Evolutionary conservation across 495 filamentous ascomycete genomes (phyloP).

Genomic region (Parathielavia appendiculata): DNA sequence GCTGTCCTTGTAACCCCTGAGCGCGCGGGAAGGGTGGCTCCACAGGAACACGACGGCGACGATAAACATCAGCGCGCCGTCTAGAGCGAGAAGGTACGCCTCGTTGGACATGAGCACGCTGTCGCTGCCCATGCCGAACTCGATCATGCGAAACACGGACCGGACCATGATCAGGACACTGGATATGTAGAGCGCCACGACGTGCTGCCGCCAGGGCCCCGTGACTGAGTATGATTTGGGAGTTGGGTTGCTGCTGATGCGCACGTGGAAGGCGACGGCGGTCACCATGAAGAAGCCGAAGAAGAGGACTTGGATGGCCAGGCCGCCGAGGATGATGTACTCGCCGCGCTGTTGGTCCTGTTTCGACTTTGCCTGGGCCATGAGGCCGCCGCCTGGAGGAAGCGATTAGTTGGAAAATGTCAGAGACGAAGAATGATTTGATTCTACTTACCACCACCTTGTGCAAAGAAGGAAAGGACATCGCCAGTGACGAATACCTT

Average conservation of each 20-base stretch:
- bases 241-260: slow-evolving; percentile 16
- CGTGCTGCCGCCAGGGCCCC: slow-evolving; percentile 45
- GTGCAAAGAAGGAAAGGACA: slow-evolving; percentile 39
- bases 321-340: slow-evolving; percentile 42
- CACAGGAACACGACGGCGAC: slow-evolving; percentile 19
- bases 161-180: slow-evolving; percentile 57
- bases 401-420: not conserved
- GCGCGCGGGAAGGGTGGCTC: slow-evolving; percentile 21
- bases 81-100: slow-evolving; percentile 22
- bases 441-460: slow-evolving; percentile 25
- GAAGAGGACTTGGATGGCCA: slow-evolving; percentile 48
- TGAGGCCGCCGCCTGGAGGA: slow-evolving; percentile 25
- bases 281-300: slow-evolving; percentile 50
- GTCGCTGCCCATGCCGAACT: slow-evolving; percentile 42
- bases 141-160: slow-evolving; percentile 56
- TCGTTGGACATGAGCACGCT: slow-evolving; percentile 17
- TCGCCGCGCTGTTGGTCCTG: slow-evolving; percentile 33
- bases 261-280: slow-evolving; percentile 38
- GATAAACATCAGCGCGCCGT: slow-evolving; percentile 21
- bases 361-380: slow-evolving; percentile 31
- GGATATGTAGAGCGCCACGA: slow-evolving; percentile 46
- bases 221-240: slow-evolving; percentile 3
- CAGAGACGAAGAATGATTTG: too few relatives aligned
- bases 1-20: slow-evolving; percentile 25
- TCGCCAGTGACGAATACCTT: slow-evolving; percentile 44